Base-by-base conservation (phyloP, 2,329 filamentous ascomycete genomes). In the Coleophoma cylindrospora region DNA sequence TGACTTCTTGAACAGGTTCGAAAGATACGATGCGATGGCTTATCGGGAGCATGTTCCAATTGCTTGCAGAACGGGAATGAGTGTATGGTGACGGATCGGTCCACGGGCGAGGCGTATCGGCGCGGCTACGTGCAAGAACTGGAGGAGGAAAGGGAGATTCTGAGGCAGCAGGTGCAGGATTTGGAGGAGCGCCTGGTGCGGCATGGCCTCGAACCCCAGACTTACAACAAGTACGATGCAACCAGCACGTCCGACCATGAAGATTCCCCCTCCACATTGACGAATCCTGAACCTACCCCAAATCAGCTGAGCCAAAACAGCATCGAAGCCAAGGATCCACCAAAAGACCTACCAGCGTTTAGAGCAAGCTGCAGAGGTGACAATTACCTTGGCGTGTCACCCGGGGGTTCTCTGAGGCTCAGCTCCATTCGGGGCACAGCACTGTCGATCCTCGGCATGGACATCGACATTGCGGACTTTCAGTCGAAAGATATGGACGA, bases 21-120 rank as follows among this genome's bases (percentile, higher is more conserved):
- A 59, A 95, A 95, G 70, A 95, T 95, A 61, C 83, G 88, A 64
- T 95, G 90, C 74, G 90, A 95, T 72, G 86, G 84, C 48, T 75
- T 87, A 38, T 82, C 86, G 33, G 85, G 88, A 57, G 90, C 89
- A 55, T 95, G 90, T 70, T 89, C 87, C 54, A 86, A 89, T 61
- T 95, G 90, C 71, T 73, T 81, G 59, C 83, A 86, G 67, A 87
- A 88, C 64, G 83, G 82, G 56, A 81, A 87, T 60, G 81, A 88
- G 63, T 95, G 90, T 70, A 54, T 81, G 69, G 91, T 91, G 48
- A 95, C 90, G 51, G 90, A 95, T 67, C 84, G 90, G 60, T 89
- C 94, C 63, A 91, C 88, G 3, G 88, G 89, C 51, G 84, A 87
- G 55, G 89, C 89, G 46, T 86, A 88, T 52, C 81, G 84, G 50